Evolutionary conservation across 2,329 filamentous ascomycete genomes (phyloP), one percentile per base, ranked within the genome.

Genomic region (Fusarium pseudoanthophilum): DNA sequence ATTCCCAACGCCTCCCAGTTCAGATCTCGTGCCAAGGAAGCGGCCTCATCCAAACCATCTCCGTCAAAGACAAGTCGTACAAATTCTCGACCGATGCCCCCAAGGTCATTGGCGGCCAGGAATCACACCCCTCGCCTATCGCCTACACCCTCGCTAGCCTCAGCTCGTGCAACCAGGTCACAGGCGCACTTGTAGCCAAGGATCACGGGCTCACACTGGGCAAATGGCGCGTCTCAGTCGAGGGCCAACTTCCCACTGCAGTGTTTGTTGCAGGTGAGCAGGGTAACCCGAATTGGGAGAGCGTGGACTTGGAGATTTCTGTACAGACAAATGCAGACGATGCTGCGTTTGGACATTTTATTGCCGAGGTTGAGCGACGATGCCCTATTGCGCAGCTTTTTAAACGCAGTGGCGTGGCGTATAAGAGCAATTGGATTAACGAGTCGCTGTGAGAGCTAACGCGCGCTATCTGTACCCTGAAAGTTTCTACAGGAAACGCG

Each of bases 401-500:
- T 6, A 51, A 51, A 11, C 30, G 30, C n/a, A 34, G 48, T 24
- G 30, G n/a, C 5, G 48, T 36, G 5, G n/a, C 11, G 48, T 52
- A 52, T 15, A 36, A 5, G 16, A 52, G 48, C 48, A 52, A 26
- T 3, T 52, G 48, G 30, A 15, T 4, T 1, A 52, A 52, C 4
- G 48, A 52, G 9, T 8, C 30, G 16, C 48, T 51, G 0, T 34
- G 30, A 51, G 21, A 20, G 30, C 2, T 2, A 14, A 2, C 11
- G 10, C 16, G 14, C 14, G 14, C 45, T 30, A 9, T 30, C 6
- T 11, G 1, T 21, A 11, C 4, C 4, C 8, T 21, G 26, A 7
- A 15, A 11, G 4, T 1, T 46, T 21, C 1, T 48, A 6, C 20
- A n/a, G 4, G 10, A 16, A n/a, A 5, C 2, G 28, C 10, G 3